Evolutionary conservation across 352 stramenopile genomes (phyloP).

Genomic region (Pythium myriotylum): DNA sequence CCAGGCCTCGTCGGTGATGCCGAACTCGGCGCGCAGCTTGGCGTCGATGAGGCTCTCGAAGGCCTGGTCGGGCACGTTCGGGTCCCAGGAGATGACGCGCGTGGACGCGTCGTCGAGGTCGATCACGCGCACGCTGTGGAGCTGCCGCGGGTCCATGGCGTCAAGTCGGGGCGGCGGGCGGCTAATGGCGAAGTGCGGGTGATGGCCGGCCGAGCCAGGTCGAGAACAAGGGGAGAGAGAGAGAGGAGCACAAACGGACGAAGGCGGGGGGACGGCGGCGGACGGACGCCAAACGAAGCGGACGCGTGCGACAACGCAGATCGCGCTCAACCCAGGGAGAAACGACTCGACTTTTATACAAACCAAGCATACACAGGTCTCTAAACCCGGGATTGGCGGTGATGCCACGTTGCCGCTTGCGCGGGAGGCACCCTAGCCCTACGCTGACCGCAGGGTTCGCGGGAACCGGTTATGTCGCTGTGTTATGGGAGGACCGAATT

Average conservation of each 20-base stretch:
- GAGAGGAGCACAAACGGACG: constrained; percentile 12
- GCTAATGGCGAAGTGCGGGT: constrained; percentile 7
- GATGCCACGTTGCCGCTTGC: not conserved
- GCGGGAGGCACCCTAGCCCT: constrained; percentile 2
- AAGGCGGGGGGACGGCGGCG: constrained; percentile 5
- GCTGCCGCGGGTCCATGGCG: constrained; percentile 22
- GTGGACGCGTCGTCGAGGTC: constrained; percentile 84
- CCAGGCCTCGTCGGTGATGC: constrained; percentile 84
- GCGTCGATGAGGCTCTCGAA: constrained; percentile 82
- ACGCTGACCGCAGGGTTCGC: constrained; percentile 20
- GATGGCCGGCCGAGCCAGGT: not conserved
- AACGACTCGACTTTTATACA: not conserved
- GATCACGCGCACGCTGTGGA: constrained; percentile 74
- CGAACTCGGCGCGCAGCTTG: constrained; percentile 73
- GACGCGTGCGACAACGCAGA: constrained; percentile 15
- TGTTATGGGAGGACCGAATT: constrained; percentile 8
- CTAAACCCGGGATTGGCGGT: not conserved
- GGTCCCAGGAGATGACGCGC: constrained; percentile 76
- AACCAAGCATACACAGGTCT: not conserved
- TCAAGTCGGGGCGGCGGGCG: not conserved
- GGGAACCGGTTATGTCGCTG: constrained; percentile 20
- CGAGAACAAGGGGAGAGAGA: constrained; percentile 5
- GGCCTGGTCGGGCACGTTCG: constrained; percentile 76
- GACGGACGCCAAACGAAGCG: constrained; percentile 23
- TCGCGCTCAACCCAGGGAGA: constrained; percentile 6